phyloP scores from a whole-genome alignment of 73 alveolate genomes.

The Tetrahymena elliotti region DNA sequence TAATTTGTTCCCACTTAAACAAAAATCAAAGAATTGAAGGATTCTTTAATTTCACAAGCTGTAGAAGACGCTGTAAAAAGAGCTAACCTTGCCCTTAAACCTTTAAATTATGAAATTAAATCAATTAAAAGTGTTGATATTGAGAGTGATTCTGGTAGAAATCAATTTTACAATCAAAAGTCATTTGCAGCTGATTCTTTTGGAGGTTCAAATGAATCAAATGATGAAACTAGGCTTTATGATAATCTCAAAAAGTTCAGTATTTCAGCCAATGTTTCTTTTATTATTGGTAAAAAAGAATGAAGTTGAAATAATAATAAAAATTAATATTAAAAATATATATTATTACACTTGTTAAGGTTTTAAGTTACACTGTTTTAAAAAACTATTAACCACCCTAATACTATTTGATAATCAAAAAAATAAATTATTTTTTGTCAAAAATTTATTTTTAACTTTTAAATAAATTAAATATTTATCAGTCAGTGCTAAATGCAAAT shows the following conservation, averaged over 20 bases:
- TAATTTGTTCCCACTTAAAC: background rate
- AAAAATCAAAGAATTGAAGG: background rate
- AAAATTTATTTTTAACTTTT: no score
- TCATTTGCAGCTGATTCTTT: background rate
- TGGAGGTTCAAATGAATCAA: background rate
- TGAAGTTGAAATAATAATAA: background rate
- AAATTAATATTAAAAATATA: no score
- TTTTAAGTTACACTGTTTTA: no score
- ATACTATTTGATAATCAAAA: no score
- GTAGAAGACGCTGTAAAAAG: background rate
- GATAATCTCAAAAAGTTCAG: background rate
- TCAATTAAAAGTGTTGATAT: background rate
- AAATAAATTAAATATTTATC: no score
- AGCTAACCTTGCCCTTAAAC: background rate
- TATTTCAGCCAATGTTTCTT: background rate
- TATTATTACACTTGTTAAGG: no score
- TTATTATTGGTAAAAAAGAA: background rate
- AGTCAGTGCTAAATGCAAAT: no score
- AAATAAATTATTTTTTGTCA: no score
- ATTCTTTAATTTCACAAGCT: background rate
- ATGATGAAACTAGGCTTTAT: background rate
- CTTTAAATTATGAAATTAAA: background rate
- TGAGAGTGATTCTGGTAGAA: background rate
- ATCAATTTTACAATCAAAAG: background rate
- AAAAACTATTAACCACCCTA: no score